phyloP scores from a whole-genome alignment of 2,329 filamentous ascomycete genomes.

The Lasiodiplodia hormozganensis region DNA sequence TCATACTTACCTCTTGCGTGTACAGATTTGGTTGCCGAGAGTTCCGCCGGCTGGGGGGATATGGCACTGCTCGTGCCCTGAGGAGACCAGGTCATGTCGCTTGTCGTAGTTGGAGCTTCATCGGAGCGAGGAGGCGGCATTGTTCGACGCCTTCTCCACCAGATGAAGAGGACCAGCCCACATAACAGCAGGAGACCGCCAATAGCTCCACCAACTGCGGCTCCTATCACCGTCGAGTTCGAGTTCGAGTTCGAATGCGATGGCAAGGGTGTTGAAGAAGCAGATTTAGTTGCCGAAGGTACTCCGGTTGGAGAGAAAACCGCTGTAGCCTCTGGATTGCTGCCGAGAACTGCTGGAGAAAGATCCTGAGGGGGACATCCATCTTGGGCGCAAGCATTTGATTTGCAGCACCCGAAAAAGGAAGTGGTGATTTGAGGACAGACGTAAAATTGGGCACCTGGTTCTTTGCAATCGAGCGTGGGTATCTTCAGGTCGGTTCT shows the following conservation, averaged over 20 bases:
- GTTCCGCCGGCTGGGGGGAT: neutral
- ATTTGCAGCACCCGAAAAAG: conserved; percentile 50
- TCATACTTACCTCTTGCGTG: neutral
- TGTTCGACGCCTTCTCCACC: neutral
- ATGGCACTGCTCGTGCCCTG: neutral
- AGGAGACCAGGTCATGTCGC: neutral
- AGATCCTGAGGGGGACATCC: neutral
- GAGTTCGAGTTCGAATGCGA: neutral
- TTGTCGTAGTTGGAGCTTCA: neutral
- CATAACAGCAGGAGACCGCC: neutral
- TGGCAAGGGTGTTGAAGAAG: neutral
- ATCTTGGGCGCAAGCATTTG: neutral
- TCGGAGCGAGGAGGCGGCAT: neutral
- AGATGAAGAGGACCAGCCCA: neutral
- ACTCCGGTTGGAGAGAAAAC: neutral
- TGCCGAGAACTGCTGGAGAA: neutral
- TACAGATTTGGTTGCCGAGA: neutral
- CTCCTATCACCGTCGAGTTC: neutral
- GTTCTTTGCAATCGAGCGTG: conserved; percentile 41
- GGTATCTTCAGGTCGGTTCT: conserved; percentile 41
- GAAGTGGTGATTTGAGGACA: conserved; percentile 39
- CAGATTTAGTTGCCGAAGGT: neutral
- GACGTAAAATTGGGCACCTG: conserved; percentile 42
- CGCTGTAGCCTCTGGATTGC: neutral
- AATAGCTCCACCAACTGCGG: neutral